Base-by-base conservation (phyloP, 345 rosid genomes). In the Rhodamnia rubescens region DNA sequence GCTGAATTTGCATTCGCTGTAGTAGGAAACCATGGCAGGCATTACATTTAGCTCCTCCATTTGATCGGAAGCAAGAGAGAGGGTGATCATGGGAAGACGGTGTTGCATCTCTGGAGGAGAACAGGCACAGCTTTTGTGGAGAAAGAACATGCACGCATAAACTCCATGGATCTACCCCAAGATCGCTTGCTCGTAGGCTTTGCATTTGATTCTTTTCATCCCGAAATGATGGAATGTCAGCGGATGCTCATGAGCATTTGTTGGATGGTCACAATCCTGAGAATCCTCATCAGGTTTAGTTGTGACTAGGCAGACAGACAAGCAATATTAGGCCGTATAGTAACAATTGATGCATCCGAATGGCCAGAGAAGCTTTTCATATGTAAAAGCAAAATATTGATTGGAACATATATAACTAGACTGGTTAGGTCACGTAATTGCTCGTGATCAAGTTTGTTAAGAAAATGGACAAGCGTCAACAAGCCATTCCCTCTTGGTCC, bases 291-390 rank as follows among this genome's bases (percentile, higher is more conserved):
- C 6, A 0, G 69, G 18, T 6, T 50, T 50, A 11, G 52, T 12
- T 50, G 52, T 50, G 52, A 50, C 52, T 50, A 50, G 52, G 14
- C 52, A 11, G 36, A n/a, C 36, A 58, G 36, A 58, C 36, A 58
- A 58, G 36, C 18, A 11, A 58, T n/a, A 0, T n/a, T n/a, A 29
- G 69, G 18, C 69, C 69, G 3, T 12, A 36, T 7, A n/a, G 2
- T n/a, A n/a, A 58, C 0, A n/a, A n/a, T n/a, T 5, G 64, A 26
- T 1, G 0, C 1, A 57, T 10, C 29, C 4, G 1, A 57, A 2
- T 57, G 64, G 0, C 0, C 26, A 26, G 64, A 24, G 59, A 56
- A 22, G 59, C 13, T 56, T 56, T 0, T 56, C 13, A 56, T 24
- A 56, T 24, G 11, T 56, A 56, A 24, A 56, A 22, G n/a, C 59